Evolutionary conservation across 2,329 filamentous ascomycete genomes (phyloP).

Genomic region (Colletotrichum melonis): DNA sequence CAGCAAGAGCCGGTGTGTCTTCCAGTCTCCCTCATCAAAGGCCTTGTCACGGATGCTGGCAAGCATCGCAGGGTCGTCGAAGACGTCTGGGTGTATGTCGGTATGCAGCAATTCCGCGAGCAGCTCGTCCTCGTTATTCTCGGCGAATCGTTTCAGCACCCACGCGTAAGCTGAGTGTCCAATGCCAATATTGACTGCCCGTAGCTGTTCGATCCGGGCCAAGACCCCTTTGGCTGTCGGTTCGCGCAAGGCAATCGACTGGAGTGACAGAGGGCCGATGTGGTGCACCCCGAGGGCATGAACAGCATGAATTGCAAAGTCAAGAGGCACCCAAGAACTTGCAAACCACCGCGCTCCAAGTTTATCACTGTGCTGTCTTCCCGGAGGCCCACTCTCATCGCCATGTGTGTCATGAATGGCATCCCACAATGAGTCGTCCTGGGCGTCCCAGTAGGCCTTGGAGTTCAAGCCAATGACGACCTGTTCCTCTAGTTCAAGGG

Average conservation of each 20-base stretch:
- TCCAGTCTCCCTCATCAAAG: constrained; percentile 52
- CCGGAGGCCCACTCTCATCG: constrained; percentile 50
- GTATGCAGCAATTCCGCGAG: constrained; percentile 58
- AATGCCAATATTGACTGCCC: constrained; percentile 71
- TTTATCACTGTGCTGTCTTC: constrained; percentile 70
- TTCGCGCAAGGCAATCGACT: constrained; percentile 79
- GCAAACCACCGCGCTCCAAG: constrained; percentile 87
- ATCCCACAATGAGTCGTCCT: constrained; percentile 42
- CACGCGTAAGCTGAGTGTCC: constrained; percentile 72
- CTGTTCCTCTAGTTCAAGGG: constrained; percentile 52
- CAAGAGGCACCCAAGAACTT: constrained; percentile 74
- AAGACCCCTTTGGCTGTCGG: constrained; percentile 65
- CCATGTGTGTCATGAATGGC: constrained; percentile 52
- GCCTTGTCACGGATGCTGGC: constrained; percentile 50
- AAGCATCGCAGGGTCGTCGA: constrained; percentile 58
- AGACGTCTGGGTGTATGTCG: constrained; percentile 67
- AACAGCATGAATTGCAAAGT: constrained; percentile 77
- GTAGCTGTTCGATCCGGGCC: constrained; percentile 69
- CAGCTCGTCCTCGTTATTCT: constrained; percentile 62
- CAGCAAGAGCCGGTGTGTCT: constrained; percentile 55
- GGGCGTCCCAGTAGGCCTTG: constrained; percentile 8
- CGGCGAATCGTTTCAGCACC: constrained; percentile 73
- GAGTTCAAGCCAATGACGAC: constrained; percentile 32
- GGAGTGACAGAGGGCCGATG: constrained; percentile 81
- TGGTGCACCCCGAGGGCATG: constrained; percentile 76